These are phyloP conservation scores for Saccharomycopsis sp. DNA, from an alignment of 805 yeast species.

Conservation along the genomic window DNA sequence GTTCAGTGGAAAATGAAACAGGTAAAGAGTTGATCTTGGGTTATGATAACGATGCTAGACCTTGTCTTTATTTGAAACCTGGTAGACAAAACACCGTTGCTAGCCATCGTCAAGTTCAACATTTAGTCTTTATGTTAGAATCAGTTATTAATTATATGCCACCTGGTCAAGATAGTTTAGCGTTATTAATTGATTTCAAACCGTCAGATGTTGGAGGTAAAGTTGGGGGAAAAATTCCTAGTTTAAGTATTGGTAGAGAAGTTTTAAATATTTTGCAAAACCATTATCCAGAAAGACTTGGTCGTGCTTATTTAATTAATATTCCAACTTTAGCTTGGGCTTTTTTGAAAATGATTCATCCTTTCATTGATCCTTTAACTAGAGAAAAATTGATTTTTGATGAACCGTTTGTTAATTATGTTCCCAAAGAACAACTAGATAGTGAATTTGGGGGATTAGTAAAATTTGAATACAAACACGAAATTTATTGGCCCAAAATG, in stretches of 20 bases:
- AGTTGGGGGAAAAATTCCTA: constrained; percentile 78
- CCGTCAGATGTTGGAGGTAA: constrained; percentile 40
- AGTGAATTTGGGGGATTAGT: constrained; percentile 75
- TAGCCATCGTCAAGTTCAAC: constrained; percentile 88
- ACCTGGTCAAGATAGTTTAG: constrained; percentile 88
- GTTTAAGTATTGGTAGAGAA: constrained; percentile 79
- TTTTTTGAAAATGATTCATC: constrained; percentile 81
- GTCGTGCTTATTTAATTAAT: constrained; percentile 83
- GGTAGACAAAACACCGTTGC: constrained; percentile 95
- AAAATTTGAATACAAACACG: constrained; percentile 76
- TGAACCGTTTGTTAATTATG: constrained; percentile 77
- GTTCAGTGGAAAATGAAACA: constrained; percentile 65
- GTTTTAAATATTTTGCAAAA: constrained; percentile 90
- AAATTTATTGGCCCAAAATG: constrained; percentile 68
- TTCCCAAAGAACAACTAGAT: constrained; percentile 75
- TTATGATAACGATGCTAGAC: constrained; percentile 80
- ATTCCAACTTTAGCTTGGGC: constrained; percentile 94
- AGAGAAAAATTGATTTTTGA: constrained; percentile 88
- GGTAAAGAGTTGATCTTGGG: constrained; percentile 93
- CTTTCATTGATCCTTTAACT: constrained; percentile 93
- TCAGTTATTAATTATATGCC: constrained; percentile 93
- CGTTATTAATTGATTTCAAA: constrained; percentile 86
- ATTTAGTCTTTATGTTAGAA: constrained; percentile 85
- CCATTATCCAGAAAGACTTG: constrained; percentile 95
- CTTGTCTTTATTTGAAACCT: constrained; percentile 85